A percentile compares a stretch with the other conserved stretches of the same genome.
Evolutionary conservation across 2,329 filamentous ascomycete genomes (phyloP).

Genomic region (Venturia effusa): DNA sequence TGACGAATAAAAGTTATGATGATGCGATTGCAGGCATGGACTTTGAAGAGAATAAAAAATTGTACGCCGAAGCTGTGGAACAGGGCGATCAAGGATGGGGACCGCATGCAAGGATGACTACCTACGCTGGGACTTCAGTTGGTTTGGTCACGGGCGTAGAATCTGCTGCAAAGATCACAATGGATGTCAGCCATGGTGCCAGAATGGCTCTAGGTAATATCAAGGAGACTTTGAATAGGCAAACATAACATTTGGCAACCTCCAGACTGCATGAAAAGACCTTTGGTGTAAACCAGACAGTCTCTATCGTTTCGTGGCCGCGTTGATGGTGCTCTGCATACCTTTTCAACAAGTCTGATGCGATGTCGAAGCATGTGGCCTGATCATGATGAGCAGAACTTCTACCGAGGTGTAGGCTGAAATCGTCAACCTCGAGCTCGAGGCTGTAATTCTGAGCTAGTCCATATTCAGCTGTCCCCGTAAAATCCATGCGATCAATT

Average conservation of each 20-base stretch:
- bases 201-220: constrained; percentile 21
- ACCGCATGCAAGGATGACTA: constrained; percentile 43
- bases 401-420: no score
- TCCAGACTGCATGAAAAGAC: neutral
- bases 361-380: no score
- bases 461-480: neutral
- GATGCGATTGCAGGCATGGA: constrained; percentile 27
- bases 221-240: neutral
- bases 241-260: neutral
- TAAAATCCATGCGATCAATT: neutral
- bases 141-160: constrained; percentile 44
- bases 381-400: no score
- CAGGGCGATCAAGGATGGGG: constrained; percentile 39
- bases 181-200: constrained; percentile 32
- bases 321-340: no score
- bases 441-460: neutral
- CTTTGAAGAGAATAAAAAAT: constrained; percentile 32
- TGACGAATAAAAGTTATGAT: constrained; percentile 44
- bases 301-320: neutral
- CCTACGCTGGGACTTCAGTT: constrained; percentile 52
- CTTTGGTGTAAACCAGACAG: neutral
- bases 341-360: no score
- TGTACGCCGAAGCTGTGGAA: constrained; percentile 38
- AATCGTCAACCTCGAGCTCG: no score
- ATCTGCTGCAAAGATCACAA: constrained; percentile 42